A percentile compares a stretch with the other conserved stretches of the same genome.
These are phyloP conservation scores for Penicillium pulvis DNA, from an alignment of 495 filamentous ascomycete species.

Conservation along the genomic window DNA sequence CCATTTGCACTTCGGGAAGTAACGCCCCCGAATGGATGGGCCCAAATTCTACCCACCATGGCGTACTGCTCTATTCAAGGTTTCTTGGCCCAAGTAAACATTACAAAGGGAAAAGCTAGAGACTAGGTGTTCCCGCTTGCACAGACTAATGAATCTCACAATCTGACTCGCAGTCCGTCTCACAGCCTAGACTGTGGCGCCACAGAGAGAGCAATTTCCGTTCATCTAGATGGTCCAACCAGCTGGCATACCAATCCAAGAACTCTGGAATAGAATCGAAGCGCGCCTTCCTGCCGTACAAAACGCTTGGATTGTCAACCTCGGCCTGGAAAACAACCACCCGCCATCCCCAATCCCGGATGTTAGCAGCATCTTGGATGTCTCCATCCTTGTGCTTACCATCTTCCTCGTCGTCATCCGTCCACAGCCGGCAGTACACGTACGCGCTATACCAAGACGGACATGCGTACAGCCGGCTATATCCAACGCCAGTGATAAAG, in stretches of 20 bases:
- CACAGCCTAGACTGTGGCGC: constrained; percentile 7
- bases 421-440: neutral
- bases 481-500: neutral
- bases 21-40: too few species aligned
- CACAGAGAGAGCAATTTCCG: constrained; percentile 2
- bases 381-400: constrained; percentile 1
- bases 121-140: neutral
- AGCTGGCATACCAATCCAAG: constrained; percentile 14
- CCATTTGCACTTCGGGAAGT: too few species aligned
- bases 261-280: constrained; percentile 17
- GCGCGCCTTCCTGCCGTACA: constrained; percentile 10
- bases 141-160: constrained; percentile 4
- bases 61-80: too few species aligned
- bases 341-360: constrained; percentile 10
- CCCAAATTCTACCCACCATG: too few species aligned
- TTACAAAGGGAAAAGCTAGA: neutral
- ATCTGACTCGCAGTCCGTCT: constrained; percentile 13
- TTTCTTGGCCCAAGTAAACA: too few species aligned
- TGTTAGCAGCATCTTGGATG: constrained; percentile 11
- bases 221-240: constrained; percentile 10
- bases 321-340: constrained; percentile 13
- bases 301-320: constrained; percentile 8
- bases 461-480: neutral
- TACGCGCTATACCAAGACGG: neutral
- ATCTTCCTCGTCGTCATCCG: neutral